Base-by-base conservation (phyloP, 768 basidiomycete genomes). In the Boletus pseudo-olivaceus region DNA sequence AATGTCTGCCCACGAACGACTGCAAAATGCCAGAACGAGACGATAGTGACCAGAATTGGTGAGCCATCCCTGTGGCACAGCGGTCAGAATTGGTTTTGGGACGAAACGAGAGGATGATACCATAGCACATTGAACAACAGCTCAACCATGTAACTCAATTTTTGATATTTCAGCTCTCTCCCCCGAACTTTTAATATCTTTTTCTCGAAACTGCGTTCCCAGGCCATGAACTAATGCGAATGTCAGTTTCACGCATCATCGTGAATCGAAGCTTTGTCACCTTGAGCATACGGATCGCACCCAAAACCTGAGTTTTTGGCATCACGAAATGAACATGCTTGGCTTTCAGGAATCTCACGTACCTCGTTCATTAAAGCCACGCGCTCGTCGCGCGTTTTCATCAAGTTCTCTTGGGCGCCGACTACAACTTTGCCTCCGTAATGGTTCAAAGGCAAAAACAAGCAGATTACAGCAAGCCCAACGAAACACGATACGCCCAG, bases 371-470 rank as follows among this genome's bases (percentile, higher is more conserved):
- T 97, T 47, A 96, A 73, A 4, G 88, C 78, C 23, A 94, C 90
- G 40, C 94, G 82, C 71, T 95, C 91, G 62, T 97, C 94, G 29
- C 92, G 82, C 27, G 90, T 82, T 72, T 93, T 94, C 93, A 95
- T 93, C 17, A 94, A 74, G 61, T 87, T 88, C 49, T 93, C 89
- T 65, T 93, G 90, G 1, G 88, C 87, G 12, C 72, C 71, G 12
- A 90, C 82, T 26, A 93, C 84, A 41, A 92, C 72, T 69, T 88
- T 91, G 45, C 90, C 87, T 0, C 91, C 90, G 47, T 81, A 81
- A 65, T 95, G 92, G 59, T 93, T 95, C 66, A 95, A 61, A 5
- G 93, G 93, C 67, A 81, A 66, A 72, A 84, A 84, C 34, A 86
- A 63, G 51, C 84, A 84, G 4, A 88, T 85, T 8, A 89, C 86